phyloP scores from a whole-genome alignment of 257 asterid species.

The Ilex aquifolium region DNA sequence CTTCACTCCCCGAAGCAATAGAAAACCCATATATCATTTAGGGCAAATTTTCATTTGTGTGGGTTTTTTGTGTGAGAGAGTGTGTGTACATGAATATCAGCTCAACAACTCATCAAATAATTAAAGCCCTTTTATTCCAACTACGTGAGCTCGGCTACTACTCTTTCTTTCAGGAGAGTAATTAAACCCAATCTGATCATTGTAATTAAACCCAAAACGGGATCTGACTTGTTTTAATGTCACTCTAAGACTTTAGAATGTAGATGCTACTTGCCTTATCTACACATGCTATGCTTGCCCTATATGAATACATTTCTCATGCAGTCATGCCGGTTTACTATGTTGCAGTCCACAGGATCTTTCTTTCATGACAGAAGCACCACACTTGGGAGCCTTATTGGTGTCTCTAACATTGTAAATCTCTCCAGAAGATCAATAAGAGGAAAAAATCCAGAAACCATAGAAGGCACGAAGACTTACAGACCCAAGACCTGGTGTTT shows the following conservation, averaged over 20 bases:
- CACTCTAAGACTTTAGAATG: not conserved
- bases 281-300: not conserved
- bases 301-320: too few species aligned
- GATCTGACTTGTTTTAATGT: not conserved
- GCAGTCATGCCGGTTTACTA: too few species aligned
- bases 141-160: too few species aligned
- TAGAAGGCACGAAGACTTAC: not conserved
- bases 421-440: slow-evolving; percentile 1
- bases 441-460: not conserved
- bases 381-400: not conserved
- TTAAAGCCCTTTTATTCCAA: too few species aligned
- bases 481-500: not conserved
- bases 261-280: not conserved
- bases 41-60: too few species aligned
- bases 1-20: too few species aligned
- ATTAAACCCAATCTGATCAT: not conserved
- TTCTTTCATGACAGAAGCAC: slow-evolving; percentile 1
- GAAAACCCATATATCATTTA: too few species aligned
- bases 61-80: too few species aligned
- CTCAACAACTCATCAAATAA: too few species aligned
- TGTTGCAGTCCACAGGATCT: slow-evolving; percentile 1
- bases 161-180: not conserved
- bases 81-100: too few species aligned
- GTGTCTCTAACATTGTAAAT: not conserved
- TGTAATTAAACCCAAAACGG: not conserved